A percentile compares a stretch with the other conserved stretches of the same genome.
Evolutionary conservation across 306 rosid species (phyloP).

Genomic region (Cyclanthera cordifolia): DNA sequence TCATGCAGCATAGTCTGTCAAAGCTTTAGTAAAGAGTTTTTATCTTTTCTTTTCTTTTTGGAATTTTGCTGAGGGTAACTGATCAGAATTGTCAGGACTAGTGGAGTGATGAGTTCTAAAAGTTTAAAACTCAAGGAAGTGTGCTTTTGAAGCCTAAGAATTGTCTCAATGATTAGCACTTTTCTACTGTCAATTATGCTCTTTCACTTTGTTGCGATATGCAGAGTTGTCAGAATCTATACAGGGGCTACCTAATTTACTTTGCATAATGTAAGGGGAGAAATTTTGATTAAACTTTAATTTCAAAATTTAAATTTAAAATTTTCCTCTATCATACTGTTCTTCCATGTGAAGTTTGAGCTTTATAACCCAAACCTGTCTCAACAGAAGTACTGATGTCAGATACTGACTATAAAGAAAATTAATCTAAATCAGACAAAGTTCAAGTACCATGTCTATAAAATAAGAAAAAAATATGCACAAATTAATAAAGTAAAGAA

Average conservation of each 20-base stretch:
- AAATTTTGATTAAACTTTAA: not conserved
- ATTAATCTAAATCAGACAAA: not conserved
- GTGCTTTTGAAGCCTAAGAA: constrained; percentile 12
- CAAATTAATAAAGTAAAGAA: not conserved
- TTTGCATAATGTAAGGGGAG: not conserved
- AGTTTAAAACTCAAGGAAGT: not conserved
- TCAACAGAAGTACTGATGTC: constrained; percentile 5
- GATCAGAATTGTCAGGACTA: not conserved
- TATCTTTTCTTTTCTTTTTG: not conserved
- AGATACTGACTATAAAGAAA: not conserved
- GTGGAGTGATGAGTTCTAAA: not conserved
- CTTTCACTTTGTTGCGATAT: constrained; percentile 6
- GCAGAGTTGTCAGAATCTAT: constrained; percentile 14
- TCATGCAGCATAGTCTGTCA: not conserved
- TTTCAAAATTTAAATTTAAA: not conserved
- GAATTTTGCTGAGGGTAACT: constrained; percentile 2
- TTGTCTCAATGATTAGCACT: constrained; percentile 16
- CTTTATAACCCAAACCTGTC: not conserved
- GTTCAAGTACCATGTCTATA: not conserved
- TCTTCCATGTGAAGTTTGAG: constrained; percentile 12
- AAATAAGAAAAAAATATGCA: not conserved
- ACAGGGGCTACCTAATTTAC: constrained; percentile 10
- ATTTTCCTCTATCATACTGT: not conserved
- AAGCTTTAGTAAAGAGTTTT: not conserved
- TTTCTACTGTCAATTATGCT: constrained; percentile 9